Percentiles rank a stretch among this genome's conserved stretches.
Conservation (phyloP, 2,329 filamentous ascomycete species). For the Aspergillus candidus region DNA sequence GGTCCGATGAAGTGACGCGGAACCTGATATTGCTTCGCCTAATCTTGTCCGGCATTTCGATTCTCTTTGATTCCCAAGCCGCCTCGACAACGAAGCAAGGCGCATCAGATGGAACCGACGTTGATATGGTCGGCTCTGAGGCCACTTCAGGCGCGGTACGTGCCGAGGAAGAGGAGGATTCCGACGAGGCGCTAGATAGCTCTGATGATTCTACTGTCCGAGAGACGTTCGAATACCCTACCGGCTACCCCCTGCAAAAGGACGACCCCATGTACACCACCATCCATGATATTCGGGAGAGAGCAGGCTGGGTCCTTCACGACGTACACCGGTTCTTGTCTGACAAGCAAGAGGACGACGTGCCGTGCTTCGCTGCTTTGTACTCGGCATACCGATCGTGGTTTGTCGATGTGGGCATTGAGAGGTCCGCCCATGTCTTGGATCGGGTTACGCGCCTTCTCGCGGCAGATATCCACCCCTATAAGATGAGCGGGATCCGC, state of each 20-base stretch:
- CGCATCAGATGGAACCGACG: conserved; percentile 38
- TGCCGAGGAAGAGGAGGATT: conserved; percentile 28
- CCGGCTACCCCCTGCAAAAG: conserved; percentile 71
- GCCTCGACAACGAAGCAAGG: conserved; percentile 50
- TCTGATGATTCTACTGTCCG: conserved; percentile 60
- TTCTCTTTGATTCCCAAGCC: conserved; percentile 75
- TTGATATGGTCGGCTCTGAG: conserved; percentile 43
- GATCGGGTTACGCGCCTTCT: conserved; percentile 82
- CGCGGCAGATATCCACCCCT: conserved; percentile 78
- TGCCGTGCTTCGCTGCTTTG: conserved; percentile 86
- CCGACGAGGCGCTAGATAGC: conserved; percentile 49
- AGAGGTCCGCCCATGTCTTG: conserved; percentile 86
- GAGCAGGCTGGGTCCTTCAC: conserved; percentile 73
- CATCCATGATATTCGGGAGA: conserved; percentile 74
- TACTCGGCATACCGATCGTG: conserved; percentile 91
- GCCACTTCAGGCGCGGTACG: conserved; percentile 17
- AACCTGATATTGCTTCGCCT: conserved; percentile 82
- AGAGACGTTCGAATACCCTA: conserved; percentile 80
- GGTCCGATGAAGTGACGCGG: conserved; percentile 93
- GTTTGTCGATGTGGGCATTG: conserved; percentile 97
- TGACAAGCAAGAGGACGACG: conserved; percentile 85
- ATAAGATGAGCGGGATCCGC: conserved; percentile 86
- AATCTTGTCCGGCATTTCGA: conserved; percentile 83
- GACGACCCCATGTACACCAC: conserved; percentile 61
- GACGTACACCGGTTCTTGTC: conserved; percentile 78